These are phyloP conservation scores for Fomitopsis palustris DNA, from an alignment of 1,284 basidiomycete species.

Conservation along the genomic window DNA sequence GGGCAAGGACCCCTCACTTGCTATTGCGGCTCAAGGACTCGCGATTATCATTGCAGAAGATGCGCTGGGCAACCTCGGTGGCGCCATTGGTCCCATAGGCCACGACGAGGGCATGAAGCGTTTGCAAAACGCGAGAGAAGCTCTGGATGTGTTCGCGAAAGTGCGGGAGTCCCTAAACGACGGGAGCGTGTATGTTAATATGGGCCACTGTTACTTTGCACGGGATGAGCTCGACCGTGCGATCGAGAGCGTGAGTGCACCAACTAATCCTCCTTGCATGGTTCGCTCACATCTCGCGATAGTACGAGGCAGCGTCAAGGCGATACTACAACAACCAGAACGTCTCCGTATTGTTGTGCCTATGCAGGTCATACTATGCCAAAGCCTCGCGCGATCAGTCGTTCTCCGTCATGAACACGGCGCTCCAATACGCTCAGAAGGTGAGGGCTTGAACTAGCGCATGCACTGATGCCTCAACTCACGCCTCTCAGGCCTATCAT, in stretches of 20 bases:
- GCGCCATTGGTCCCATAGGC: constrained; percentile 40
- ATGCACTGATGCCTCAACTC: neutral
- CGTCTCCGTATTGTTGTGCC: constrained; percentile 72
- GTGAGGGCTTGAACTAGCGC: constrained; percentile 33
- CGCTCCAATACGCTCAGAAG: constrained; percentile 76
- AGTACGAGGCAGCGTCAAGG: constrained; percentile 88
- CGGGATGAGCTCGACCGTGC: constrained; percentile 92
- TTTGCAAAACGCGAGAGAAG: constrained; percentile 74
- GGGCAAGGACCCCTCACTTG: constrained; percentile 76
- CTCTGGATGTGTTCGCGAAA: constrained; percentile 83
- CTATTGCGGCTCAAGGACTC: constrained; percentile 88
- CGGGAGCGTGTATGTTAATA: constrained; percentile 89
- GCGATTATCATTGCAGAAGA: constrained; percentile 92
- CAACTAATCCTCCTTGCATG: neutral
- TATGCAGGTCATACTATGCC: constrained; percentile 88
- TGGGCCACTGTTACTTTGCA: constrained; percentile 91
- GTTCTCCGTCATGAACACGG: constrained; percentile 74
- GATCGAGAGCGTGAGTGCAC: constrained; percentile 83
- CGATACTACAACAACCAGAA: constrained; percentile 72
- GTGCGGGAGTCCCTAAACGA: constrained; percentile 84
- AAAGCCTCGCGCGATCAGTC: constrained; percentile 88
- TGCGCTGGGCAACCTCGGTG: constrained; percentile 63
- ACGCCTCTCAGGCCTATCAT: constrained; percentile 62
- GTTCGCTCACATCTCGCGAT: neutral
- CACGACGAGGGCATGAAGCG: constrained; percentile 65